A percentile compares a stretch with the other conserved stretches of the same genome.
phyloP scores from a whole-genome alignment of 1,284 basidiomycete species.

The Cutaneotrichosporon mucoides region DNA sequence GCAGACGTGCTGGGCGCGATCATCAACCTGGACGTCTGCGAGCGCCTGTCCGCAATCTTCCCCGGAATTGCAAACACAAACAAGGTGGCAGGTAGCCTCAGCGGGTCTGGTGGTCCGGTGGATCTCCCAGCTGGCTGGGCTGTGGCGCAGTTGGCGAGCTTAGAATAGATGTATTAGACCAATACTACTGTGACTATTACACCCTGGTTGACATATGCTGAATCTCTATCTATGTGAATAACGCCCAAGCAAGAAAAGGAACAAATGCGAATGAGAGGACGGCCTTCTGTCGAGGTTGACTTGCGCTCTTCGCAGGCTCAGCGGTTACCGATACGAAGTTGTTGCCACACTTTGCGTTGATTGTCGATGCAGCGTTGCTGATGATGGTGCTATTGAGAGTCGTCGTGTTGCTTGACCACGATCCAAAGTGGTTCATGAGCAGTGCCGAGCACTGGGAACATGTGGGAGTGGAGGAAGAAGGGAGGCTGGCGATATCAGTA shows the following conservation, averaged over 20 bases:
- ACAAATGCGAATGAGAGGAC: neutral
- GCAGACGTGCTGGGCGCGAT: slow-evolving; percentile 73
- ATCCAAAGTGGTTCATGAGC: slow-evolving; percentile 34
- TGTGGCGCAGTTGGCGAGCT: slow-evolving; percentile 12
- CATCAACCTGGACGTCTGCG: slow-evolving; percentile 1
- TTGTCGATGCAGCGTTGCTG: slow-evolving; percentile 24
- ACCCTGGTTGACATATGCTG: slow-evolving; percentile 1
- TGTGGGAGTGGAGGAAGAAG: slow-evolving; percentile 34
- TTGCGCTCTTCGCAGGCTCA: neutral
- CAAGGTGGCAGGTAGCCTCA: no score
- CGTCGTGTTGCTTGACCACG: slow-evolving; percentile 23
- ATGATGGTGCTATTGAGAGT: slow-evolving; percentile 38
- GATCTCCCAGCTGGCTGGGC: neutral
- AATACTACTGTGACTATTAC: neutral
- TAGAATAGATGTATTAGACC: slow-evolving; percentile 5
- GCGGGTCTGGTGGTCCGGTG: neutral
- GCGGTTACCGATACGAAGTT: slow-evolving; percentile 23
- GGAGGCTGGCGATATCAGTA: slow-evolving; percentile 25
- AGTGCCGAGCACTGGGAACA: slow-evolving; percentile 43
- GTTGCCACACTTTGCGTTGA: slow-evolving; percentile 38
- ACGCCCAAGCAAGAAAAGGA: slow-evolving; percentile 1
- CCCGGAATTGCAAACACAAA: neutral
- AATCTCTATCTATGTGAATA: slow-evolving; percentile 1
- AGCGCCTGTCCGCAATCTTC: neutral
- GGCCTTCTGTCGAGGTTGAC: neutral